Base-by-base conservation (phyloP, 139 green algal genomes). In the Chlamydomonas sp. region DNA sequence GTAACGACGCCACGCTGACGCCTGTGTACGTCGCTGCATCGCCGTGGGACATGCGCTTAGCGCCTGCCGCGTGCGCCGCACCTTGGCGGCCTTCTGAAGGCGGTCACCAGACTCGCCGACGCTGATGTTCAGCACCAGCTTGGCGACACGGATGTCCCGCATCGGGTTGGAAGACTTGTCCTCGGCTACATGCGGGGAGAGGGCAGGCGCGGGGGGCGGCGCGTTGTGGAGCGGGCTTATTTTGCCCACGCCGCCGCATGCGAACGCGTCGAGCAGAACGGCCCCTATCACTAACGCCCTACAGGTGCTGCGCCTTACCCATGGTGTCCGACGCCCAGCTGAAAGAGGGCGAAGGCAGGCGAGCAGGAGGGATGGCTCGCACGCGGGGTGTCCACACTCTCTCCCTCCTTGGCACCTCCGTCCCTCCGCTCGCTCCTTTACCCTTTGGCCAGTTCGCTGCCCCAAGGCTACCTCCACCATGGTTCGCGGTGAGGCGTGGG, bases 91-190 rank as follows among this genome's bases (percentile, higher is more conserved):
- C 82, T 97, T 97, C 79, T 96, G 95, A 73, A 99, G 90, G 24
- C 95, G 80, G 86, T 99, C 95, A 71, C 95, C 95, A 43, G 87
- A 96, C 89, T 99, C 95, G 49, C 95, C 95, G 8, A 96, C 91
- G 72, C 80, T 95, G 81, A 96, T 96, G 90, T 99, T 99, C 20
- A 99, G 85, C 31, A 97, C 83, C 61, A 99, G 90, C 89, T 99
- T 99, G 37, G 87, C 73, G 48, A 99, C 94, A 79, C 90, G 90
- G 83, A 99, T 97, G 38, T 98, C 93, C 83, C 91, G 75, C 92
- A 97, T 98, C 50, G 84, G 79, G 84, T 97, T 98, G 68, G 36
- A 81, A 63, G 70, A 69, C 85, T 95, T 92, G 67, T 87, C 88
- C 34, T 94, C 87, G 78, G 74, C 79, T 76, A 83, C 77, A 54